Percentiles rank a stretch among this genome's conserved stretches.
Conservation (phyloP, 2,329 filamentous ascomycete species). For the Beauveria sp. region DNA sequence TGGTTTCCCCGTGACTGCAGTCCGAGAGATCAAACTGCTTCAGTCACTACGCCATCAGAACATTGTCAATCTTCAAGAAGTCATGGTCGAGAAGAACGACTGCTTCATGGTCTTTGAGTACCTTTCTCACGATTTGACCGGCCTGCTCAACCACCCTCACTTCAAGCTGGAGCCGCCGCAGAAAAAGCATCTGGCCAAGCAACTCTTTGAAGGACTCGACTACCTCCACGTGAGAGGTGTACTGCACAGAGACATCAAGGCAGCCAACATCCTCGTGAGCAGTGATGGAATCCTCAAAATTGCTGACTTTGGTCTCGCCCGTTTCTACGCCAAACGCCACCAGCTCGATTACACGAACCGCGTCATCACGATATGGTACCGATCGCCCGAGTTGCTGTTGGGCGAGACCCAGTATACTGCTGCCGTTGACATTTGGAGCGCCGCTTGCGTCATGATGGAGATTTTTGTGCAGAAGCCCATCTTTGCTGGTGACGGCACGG, state of each 20-base stretch:
- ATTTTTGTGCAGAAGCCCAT: slow-evolving; percentile 92
- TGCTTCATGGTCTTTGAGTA: slow-evolving; percentile 99
- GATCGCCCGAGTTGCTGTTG: slow-evolving; percentile 80
- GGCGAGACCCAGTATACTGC: slow-evolving; percentile 87
- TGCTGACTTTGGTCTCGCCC: slow-evolving; percentile 90
- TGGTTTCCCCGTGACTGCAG: slow-evolving; percentile 83
- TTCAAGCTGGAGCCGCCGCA: slow-evolving; percentile 79
- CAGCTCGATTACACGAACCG: slow-evolving; percentile 96
- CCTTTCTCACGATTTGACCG: slow-evolving; percentile 89
- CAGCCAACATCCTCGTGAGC: slow-evolving; percentile 92
- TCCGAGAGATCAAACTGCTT: slow-evolving; percentile 86
- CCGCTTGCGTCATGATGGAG: slow-evolving; percentile 91
- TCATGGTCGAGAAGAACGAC: slow-evolving; percentile 98
- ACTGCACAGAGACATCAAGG: slow-evolving; percentile 94
- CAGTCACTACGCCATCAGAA: slow-evolving; percentile 77
- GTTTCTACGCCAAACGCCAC: slow-evolving; percentile 89
- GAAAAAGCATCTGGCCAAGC: slow-evolving; percentile 86
- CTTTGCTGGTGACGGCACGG: slow-evolving; percentile 91
- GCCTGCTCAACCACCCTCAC: slow-evolving; percentile 86
- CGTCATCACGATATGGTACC: slow-evolving; percentile 98
- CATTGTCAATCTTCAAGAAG: slow-evolving; percentile 75
- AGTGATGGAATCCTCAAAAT: slow-evolving; percentile 83
- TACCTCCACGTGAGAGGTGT: slow-evolving; percentile 93
- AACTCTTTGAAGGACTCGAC: slow-evolving; percentile 88
- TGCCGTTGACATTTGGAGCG: slow-evolving; percentile 92